A percentile compares a stretch with the other conserved stretches of the same genome.
Conservation (phyloP, 2,329 filamentous ascomycete species). For the Emericellopsis atlantica region DNA sequence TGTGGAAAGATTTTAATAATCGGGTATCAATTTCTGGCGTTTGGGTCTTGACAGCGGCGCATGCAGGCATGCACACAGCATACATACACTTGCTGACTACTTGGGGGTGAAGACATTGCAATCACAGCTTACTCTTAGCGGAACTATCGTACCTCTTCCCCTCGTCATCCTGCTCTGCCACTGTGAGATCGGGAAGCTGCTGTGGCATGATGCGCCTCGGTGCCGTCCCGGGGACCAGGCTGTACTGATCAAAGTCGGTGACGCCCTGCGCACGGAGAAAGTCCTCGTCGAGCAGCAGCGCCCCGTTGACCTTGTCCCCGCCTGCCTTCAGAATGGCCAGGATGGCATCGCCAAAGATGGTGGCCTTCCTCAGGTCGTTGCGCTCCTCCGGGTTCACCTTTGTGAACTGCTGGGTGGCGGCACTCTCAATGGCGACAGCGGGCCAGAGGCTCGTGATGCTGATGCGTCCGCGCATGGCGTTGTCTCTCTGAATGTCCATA, state of each 20-base stretch:
- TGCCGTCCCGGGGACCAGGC: slow-evolving; percentile 45
- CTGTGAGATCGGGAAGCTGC: slow-evolving; percentile 54
- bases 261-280: slow-evolving; percentile 56
- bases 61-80: no score
- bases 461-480: slow-evolving; percentile 52
- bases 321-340: slow-evolving; percentile 56
- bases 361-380: slow-evolving; percentile 52
- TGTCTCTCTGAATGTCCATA: slow-evolving; percentile 67
- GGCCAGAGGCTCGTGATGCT: slow-evolving; percentile 74
- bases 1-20: no score
- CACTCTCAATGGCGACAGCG: slow-evolving; percentile 62
- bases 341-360: slow-evolving; percentile 71
- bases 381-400: slow-evolving; percentile 28
- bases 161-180: slow-evolving; percentile 71
- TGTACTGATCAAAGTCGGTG: slow-evolving; percentile 61
- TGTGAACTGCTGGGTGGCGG: slow-evolving; percentile 49
- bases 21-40: no score
- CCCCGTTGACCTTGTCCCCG: slow-evolving; percentile 51
- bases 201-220: slow-evolving; percentile 71
- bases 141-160: slow-evolving; percentile 58
- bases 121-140: slow-evolving; percentile 25
- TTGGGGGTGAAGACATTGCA: neutral
- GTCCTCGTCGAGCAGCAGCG: slow-evolving; percentile 67
- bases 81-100: no score
- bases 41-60: no score